Base-by-base conservation (phyloP, 2,329 filamentous ascomycete genomes). In the Alternaria sp. region DNA sequence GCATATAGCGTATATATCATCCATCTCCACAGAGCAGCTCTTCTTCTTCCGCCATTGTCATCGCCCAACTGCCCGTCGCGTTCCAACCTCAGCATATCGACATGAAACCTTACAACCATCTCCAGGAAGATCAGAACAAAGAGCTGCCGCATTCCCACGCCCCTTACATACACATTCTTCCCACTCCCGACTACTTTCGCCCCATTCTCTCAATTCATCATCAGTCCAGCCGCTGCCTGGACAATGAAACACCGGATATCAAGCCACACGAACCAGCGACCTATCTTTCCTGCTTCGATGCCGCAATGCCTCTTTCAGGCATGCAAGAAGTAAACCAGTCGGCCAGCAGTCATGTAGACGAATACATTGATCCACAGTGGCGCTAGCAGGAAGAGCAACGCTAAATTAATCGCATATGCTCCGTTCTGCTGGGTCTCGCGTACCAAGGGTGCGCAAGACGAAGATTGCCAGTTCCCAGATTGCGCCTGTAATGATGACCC, bases 321-420 rank as follows among this genome's bases (percentile, higher is more conserved):
- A 4, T 77, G 67, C 60, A 77, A 79, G 56, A 74, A 78, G 54
- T 76, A 74, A 24, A 81, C 73, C 63, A 81, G 65, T 1, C 80
- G 75, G 2, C 75, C 80, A 23, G 65, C 60, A 6, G 65, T 68
- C 72, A 76, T 74, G 62, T 82, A 83, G 4, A 76, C 72, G 61
- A 78, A 82, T 3, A 80, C 80, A 34, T 83, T 83, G 51, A 81
- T 78, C 80, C 80, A 71, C 0, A 81, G 67, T 2, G 42, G 42
- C 5, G 28, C 42, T 10, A 33, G 11, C 4, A 46, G 42, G 17
- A 33, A 46, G 6, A 46, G 28, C 6, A 46, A 3, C 10, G 28
- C 33, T 2, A n/a, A 46, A 7, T 21, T 4, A 21, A 17, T 33
- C 0, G 21, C 42, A 2, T 23, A 46, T 7, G 28, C 42, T 4